Evolutionary conservation across 2,329 filamentous ascomycete species (phyloP), one percentile per base, ranked within the genome.

Genomic region (Claviceps capensis): DNA sequence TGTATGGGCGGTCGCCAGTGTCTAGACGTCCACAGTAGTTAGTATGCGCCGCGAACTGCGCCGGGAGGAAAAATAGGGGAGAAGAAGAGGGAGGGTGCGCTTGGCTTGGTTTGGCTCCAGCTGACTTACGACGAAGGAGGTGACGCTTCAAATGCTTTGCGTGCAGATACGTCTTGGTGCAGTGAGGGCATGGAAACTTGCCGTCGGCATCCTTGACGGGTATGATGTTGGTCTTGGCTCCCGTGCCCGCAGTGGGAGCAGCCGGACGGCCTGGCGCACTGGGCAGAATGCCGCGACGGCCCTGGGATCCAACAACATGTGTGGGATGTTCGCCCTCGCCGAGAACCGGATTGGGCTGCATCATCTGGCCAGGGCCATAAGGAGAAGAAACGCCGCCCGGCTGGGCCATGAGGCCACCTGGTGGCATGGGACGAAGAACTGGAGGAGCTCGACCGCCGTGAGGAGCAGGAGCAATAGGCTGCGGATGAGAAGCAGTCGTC

Each of bases 71-170:
- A 34, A 11, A 11, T 11, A 2, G 30, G 30, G 30, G 30, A 34
- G 9, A 34, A 34, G 30, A 38, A 16, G 5, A 6, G 14, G 22
- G 5, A 6, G 14, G 22, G 22, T 19, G n/a, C 2, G 26, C 41
- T 47, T 54, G 19, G 9, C n/a, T 47, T 26, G 48, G 47, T 26
- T 46, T 50, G 23, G 37, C 34, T 34, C 30, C 30, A 34, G 30
- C 30, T 34, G 30, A 86, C 90, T 89, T 79, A 96, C 91, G 93
- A 77, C 93, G 79, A 61, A 97, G 75, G 54, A 97, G 79, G 77
- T 97, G 93, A 63, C 93, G 86, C 79, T 97, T 97, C 61, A 97
- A 71, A 71, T 97, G 93, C 76, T 98, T 97, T 47, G 91, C 86
- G 67, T 97, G 93, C 53, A 97, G 77, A 66, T 98, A 98, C 6